These are phyloP conservation scores for Candida berthetii DNA, from an alignment of 805 yeast genomes.

Conservation along the genomic window DNA sequence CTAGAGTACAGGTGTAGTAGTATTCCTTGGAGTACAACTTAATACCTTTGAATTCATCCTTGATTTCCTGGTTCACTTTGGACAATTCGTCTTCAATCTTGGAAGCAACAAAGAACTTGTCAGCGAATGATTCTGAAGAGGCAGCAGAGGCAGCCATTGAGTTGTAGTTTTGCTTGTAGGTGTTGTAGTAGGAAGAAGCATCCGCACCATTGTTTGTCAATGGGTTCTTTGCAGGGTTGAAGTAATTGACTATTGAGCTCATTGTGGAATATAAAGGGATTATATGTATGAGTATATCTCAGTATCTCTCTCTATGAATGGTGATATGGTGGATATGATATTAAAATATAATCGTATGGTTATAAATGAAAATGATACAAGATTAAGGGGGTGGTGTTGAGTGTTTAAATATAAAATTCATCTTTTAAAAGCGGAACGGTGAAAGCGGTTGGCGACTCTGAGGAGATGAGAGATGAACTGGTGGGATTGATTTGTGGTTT, in stretches of 20 bases:
- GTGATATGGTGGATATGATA: no score
- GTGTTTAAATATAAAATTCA: no score
- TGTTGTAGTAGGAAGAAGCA: not conserved
- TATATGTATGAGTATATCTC: no score
- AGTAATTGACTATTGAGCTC: not conserved
- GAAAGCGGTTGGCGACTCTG: no score
- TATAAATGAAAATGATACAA: no score
- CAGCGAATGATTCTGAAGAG: not conserved
- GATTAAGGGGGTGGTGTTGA: no score
- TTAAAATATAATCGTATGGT: no score
- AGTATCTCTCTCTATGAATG: no score
- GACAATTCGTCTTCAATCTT: constrained; percentile 4
- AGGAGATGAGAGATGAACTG: no score
- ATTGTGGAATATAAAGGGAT: no score
- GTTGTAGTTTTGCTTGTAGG: not conserved
- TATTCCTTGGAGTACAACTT: constrained; percentile 31
- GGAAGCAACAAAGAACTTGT: not conserved
- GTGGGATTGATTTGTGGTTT: no score
- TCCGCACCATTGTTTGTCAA: not conserved
- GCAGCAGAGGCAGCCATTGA: not conserved
- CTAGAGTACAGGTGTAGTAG: constrained; percentile 54
- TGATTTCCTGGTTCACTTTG: constrained; percentile 3
- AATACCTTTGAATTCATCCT: constrained; percentile 16
- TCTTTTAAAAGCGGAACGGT: no score
- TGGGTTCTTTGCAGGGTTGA: not conserved